phyloP scores from a whole-genome alignment of 108 stramenopile species.

The Cyclotella choctawhatcheeana region DNA sequence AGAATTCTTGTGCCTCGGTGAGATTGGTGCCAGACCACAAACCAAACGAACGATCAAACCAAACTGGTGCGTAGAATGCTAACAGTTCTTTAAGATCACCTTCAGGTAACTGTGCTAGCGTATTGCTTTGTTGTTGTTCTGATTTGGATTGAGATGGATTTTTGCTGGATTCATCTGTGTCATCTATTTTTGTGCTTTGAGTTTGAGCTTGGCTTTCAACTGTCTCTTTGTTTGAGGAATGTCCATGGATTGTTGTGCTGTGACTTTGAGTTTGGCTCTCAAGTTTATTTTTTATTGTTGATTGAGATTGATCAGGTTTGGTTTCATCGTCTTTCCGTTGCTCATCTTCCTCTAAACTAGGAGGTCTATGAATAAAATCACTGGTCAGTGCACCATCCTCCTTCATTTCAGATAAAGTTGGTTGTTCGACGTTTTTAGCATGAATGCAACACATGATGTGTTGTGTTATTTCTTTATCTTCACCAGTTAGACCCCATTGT shows the following conservation, averaged over 20 bases:
- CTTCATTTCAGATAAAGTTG: constrained; percentile 2
- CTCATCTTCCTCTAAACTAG: constrained; percentile 14
- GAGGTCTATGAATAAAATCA: constrained; percentile 10
- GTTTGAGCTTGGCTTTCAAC: constrained; percentile 2
- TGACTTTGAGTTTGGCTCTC: background rate
- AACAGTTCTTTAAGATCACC: background rate
- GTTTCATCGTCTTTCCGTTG: background rate
- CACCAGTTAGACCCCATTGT: constrained; percentile 7
- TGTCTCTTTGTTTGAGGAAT: too few species aligned
- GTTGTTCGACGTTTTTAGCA: background rate
- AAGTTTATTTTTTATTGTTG: background rate
- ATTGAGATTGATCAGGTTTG: constrained; percentile 3
- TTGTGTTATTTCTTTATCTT: constrained; percentile 7
- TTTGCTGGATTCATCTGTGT: background rate
- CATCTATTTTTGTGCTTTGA: background rate
- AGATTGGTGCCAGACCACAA: constrained; percentile 1
- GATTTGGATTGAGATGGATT: constrained; percentile 5
- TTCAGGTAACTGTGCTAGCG: background rate
- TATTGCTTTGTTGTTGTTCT: background rate
- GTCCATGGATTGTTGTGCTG: too few species aligned
- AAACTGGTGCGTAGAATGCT: constrained; percentile 5
- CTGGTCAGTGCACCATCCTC: background rate
- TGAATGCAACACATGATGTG: constrained; percentile 5
- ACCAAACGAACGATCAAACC: constrained; percentile 16
- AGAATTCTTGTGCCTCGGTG: constrained; percentile 15